Base-by-base conservation (phyloP, 2,329 filamentous ascomycete species). In the Talaromyces pinophilus region DNA sequence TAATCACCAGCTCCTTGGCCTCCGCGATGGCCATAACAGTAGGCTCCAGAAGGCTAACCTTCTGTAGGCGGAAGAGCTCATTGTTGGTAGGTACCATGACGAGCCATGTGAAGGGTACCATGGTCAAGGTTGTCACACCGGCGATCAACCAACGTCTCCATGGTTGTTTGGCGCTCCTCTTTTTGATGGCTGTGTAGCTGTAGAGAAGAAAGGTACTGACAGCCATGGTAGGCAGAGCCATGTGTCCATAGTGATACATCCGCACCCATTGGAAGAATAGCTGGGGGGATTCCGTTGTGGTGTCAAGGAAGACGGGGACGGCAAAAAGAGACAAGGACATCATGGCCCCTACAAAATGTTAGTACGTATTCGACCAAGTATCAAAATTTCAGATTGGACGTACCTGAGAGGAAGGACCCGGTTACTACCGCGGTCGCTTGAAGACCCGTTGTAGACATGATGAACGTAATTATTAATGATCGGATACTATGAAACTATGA, bases 91-190 rank as follows among this genome's bases (percentile, higher is more conserved):
- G 72, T 17, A 62, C 70, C 76, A 79, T 78, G 28, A 74, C 64
- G 11, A 75, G 22, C 76, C 72, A 78, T 2, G 78, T 80, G 63
- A 79, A 80, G 1, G 78, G 78, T 19, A 79, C 69, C 67, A 79
- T 78, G 48, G 52, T 48, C 15, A 79, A 57, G 2, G 77, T 78
- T 3, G 68, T 66, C 0, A 69, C 50, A 28, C 69, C 75, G 3
- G 75, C 76, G 10, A 70, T 35, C 0, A 68, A 69, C 50, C 65
- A 68, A 10, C 57, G 11, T 17, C 30, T 5, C 70, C 70, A 73
- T 33, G 62, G 62, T 15, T 33, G 30, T 28, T 28, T 38, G 15
- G 38, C 22, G 5, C 33, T 28, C 13, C 25, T 19, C 52, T 59
- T 46, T 13, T 42, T 50, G 10, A 59, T n/a, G 17, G 67, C 62